Percentiles rank a stretch among this genome's conserved stretches.
phyloP scores from a whole-genome alignment of 129 eudicot species.

The Flaveria ramosissima region DNA sequence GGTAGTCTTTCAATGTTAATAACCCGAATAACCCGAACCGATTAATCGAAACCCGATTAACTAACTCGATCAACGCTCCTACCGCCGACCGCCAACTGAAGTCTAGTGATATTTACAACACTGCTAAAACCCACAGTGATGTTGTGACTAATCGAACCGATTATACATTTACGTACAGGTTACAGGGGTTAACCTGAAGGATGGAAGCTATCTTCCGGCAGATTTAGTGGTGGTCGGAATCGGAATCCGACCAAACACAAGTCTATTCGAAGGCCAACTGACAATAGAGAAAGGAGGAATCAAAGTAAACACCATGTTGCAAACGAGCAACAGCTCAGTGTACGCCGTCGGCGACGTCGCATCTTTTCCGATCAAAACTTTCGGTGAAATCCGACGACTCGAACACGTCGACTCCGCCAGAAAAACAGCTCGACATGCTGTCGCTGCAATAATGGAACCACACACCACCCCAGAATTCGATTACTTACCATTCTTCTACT shows the following conservation, averaged over 20 bases:
- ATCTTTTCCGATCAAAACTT: constrained; percentile 69
- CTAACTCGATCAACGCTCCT: too few relatives aligned
- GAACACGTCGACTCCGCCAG: constrained; percentile 95
- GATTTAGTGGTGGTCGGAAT: constrained; percentile 89
- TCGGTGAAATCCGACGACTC: constrained; percentile 82
- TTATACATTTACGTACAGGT: constrained; percentile 46
- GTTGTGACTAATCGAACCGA: not conserved
- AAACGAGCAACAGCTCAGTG: constrained; percentile 77
- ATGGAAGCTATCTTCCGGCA: constrained; percentile 77
- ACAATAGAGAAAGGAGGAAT: constrained; percentile 89
- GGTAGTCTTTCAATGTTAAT: too few relatives aligned
- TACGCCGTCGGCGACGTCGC: constrained; percentile 96
- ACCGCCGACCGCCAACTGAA: too few relatives aligned
- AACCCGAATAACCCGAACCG: too few relatives aligned
- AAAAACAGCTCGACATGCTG: constrained; percentile 84
- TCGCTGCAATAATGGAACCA: constrained; percentile 74
- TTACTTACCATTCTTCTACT: constrained; percentile 93
- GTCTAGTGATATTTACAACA: too few relatives aligned
- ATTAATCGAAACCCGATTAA: too few relatives aligned
- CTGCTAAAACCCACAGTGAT: too few relatives aligned
- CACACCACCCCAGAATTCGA: constrained; percentile 67
- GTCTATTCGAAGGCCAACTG: constrained; percentile 89
- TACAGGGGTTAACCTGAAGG: constrained; percentile 78
- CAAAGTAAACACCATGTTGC: constrained; percentile 73
- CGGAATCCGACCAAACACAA: constrained; percentile 92